Percentiles rank a stretch among this genome's conserved stretches.
Evolutionary conservation across 2,329 filamentous ascomycete species (phyloP).

Genomic region (Claviceps spartinae): DNA sequence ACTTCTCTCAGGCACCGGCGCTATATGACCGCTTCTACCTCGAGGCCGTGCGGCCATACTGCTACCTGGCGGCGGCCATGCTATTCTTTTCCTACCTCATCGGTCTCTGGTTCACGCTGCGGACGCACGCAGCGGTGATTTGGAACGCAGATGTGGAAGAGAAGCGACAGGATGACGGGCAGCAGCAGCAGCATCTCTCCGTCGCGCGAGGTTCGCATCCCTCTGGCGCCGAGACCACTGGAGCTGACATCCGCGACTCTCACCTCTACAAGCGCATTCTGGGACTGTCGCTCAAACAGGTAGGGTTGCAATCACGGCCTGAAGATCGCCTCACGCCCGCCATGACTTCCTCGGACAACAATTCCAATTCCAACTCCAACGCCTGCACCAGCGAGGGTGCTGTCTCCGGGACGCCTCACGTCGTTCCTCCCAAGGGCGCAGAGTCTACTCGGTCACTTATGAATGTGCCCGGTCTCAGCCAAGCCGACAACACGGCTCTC

Average conservation of each 20-base stretch:
- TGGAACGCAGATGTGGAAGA: slow-evolving; percentile 81
- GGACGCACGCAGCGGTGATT: slow-evolving; percentile 92
- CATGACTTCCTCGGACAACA: slow-evolving; percentile 15
- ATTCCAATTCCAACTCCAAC: slow-evolving; percentile 25
- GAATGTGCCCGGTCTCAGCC: slow-evolving; percentile 57
- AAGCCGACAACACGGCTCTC: slow-evolving; percentile 68
- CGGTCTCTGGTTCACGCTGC: slow-evolving; percentile 85
- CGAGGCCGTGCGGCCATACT: slow-evolving; percentile 84
- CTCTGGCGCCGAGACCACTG: slow-evolving; percentile 32
- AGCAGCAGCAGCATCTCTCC: slow-evolving; percentile 23
- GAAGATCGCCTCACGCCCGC: slow-evolving; percentile 30
- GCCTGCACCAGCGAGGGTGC: slow-evolving; percentile 24
- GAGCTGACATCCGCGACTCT: slow-evolving; percentile 67
- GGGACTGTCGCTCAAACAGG: slow-evolving; percentile 76
- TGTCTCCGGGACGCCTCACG: slow-evolving; percentile 43
- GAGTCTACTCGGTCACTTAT: slow-evolving; percentile 28
- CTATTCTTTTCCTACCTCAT: slow-evolving; percentile 90
- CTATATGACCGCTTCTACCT: slow-evolving; percentile 80
- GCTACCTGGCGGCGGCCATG: slow-evolving; percentile 71
- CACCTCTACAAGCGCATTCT: slow-evolving; percentile 87
- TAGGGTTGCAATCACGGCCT: slow-evolving; percentile 50
- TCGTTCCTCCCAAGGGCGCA: slow-evolving; percentile 59
- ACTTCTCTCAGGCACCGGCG: slow-evolving; percentile 77
- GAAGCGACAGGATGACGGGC: slow-evolving; percentile 50
- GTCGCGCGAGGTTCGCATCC: slow-evolving; percentile 22